Evolutionary conservation across 129 eudicot genomes (phyloP).

Genomic region (Centrapalus pauciflorus): DNA sequence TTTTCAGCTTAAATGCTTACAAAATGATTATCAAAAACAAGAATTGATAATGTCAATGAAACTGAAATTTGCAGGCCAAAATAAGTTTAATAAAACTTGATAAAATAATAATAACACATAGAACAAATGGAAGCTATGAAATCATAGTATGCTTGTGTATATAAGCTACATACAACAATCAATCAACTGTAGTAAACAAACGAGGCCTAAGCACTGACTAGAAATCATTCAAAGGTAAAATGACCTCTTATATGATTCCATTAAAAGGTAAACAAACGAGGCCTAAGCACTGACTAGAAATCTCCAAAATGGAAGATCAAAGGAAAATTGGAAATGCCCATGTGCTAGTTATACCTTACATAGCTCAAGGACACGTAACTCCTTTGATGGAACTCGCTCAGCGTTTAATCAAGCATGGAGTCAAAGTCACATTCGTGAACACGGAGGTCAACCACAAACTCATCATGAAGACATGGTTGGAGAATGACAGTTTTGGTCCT

Average conservation of each 20-base stretch:
- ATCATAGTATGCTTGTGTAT: background rate
- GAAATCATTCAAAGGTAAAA: too few species aligned
- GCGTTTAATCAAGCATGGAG: slow-evolving; percentile 31
- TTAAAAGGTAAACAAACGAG: too few species aligned
- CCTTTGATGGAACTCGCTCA: slow-evolving; percentile 43
- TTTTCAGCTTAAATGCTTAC: too few species aligned
- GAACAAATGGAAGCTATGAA: background rate
- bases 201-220: too few species aligned
- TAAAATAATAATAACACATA: too few species aligned
- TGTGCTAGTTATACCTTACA: slow-evolving; percentile 30
- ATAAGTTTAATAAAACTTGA: too few species aligned
- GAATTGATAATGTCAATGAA: background rate
- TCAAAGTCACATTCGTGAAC: slow-evolving; percentile 22
- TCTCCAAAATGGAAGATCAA: background rate
- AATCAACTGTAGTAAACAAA: too few species aligned
- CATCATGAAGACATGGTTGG: background rate
- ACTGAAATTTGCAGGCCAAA: background rate
- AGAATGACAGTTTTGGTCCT: slow-evolving; percentile 5
- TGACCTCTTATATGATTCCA: too few species aligned
- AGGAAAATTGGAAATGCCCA: slow-evolving; percentile 30
- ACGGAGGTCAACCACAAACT: slow-evolving; percentile 1
- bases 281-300: too few species aligned
- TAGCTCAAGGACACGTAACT: slow-evolving; percentile 48
- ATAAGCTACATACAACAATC: too few species aligned
- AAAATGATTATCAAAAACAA: too few species aligned